Conservation (phyloP, 106 monocot species). For the Posidonia australis region DNA sequence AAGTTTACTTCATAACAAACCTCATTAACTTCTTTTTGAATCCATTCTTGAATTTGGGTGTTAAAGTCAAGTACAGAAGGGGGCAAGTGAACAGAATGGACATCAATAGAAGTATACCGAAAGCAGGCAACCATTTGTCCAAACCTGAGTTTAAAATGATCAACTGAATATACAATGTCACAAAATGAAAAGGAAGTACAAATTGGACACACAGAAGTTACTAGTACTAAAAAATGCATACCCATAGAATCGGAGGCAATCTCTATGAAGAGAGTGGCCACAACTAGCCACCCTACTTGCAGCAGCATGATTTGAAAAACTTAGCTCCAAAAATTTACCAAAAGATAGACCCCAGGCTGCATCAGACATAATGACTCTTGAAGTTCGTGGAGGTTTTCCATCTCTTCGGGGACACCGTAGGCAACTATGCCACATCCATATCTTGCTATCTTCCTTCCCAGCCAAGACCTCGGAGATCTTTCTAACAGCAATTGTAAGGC, state of each 20-base stretch:
- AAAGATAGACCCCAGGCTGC: slow-evolving; percentile 94
- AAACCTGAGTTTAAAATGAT: slow-evolving; percentile 32
- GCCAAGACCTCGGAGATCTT: slow-evolving; percentile 44
- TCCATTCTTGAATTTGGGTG: slow-evolving; percentile 58
- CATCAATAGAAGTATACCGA: slow-evolving; percentile 65
- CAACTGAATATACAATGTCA: background rate
- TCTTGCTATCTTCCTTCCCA: slow-evolving; percentile 73
- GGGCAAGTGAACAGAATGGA: slow-evolving; percentile 77
- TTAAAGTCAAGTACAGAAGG: slow-evolving; percentile 75
- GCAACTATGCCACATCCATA: slow-evolving; percentile 99
- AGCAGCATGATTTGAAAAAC: slow-evolving; percentile 92
- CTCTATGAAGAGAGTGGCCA: slow-evolving; percentile 92
- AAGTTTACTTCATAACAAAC: slow-evolving; percentile 17
- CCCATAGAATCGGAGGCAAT: slow-evolving; percentile 96
- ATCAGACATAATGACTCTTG: slow-evolving; percentile 89
- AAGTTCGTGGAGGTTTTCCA: slow-evolving; percentile 62
- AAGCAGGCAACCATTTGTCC: slow-evolving; percentile 93
- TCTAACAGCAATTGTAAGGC: slow-evolving; percentile 74
- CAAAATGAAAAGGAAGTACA: slow-evolving; percentile 1
- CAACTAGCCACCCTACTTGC: slow-evolving; percentile 94
- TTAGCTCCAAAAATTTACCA: slow-evolving; percentile 92
- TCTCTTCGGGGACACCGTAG: slow-evolving; percentile 45
- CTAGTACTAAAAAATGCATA: slow-evolving; percentile 10
- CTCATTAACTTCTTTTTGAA: slow-evolving; percentile 66
- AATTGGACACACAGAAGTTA: background rate